Conservation (phyloP, 805 yeast genomes). For the Naumovozyma dairenensis region DNA sequence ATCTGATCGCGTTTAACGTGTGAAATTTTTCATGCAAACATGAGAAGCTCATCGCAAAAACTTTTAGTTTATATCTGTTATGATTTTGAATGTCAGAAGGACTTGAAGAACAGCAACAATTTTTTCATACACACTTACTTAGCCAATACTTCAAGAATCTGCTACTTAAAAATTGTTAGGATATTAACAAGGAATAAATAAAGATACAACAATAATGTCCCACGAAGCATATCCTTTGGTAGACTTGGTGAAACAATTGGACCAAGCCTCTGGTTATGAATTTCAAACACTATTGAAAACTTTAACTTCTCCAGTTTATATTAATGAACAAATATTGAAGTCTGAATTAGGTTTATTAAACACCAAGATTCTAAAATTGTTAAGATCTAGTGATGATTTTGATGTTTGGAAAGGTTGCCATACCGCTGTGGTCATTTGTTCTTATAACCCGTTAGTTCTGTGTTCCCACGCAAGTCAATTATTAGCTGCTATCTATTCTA, state of each 20-base stretch:
- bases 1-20: no score
- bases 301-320: slow-evolving; percentile 21
- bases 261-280: slow-evolving; percentile 20
- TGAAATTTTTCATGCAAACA: slow-evolving; percentile 1
- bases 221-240: slow-evolving; percentile 17
- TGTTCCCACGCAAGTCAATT: slow-evolving; percentile 27
- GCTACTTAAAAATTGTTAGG: no score
- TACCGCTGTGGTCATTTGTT: slow-evolving; percentile 36
- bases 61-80: no score
- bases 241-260: slow-evolving; percentile 21
- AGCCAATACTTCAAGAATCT: no score
- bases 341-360: slow-evolving; percentile 25
- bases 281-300: slow-evolving; percentile 22
- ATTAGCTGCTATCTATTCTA: slow-evolving; percentile 19
- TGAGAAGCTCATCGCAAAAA: slow-evolving; percentile 4
- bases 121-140: no score
- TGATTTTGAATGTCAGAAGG: no score
- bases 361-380: slow-evolving; percentile 34
- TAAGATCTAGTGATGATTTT: slow-evolving; percentile 36
- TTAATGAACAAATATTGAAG: slow-evolving; percentile 24
- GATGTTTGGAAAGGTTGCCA: slow-evolving; percentile 54
- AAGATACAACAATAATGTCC: slow-evolving; percentile 2
- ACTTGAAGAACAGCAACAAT: no score
- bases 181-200: no score
- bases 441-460: slow-evolving; percentile 28